These are phyloP conservation scores for Lotus japonicus DNA, from an alignment of 306 rosid species.

Conservation along the genomic window DNA sequence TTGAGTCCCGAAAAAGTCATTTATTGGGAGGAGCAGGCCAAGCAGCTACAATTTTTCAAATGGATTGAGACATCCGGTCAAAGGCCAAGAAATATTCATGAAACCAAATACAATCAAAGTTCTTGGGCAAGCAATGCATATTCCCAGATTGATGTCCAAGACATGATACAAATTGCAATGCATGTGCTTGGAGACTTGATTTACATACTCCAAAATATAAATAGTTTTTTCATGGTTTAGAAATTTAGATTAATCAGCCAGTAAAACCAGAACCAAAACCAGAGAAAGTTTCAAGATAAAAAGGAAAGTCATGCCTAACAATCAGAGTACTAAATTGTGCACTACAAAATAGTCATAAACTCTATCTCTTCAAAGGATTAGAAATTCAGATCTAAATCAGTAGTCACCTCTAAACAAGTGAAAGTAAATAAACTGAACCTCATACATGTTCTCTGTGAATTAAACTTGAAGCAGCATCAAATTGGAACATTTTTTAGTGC, in stretches of 20 bases:
- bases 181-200: too few species aligned
- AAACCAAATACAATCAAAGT: neutral
- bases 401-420: constrained; percentile 9
- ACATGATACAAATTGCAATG: neutral
- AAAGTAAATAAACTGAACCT: constrained; percentile 6
- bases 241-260: neutral
- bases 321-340: too few species aligned
- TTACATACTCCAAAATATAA: neutral
- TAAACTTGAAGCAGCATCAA: neutral
- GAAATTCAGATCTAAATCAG: neutral
- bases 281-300: neutral
- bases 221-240: constrained; percentile 2
- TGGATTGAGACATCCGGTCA: too few species aligned
- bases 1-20: too few species aligned
- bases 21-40: too few species aligned
- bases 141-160: neutral
- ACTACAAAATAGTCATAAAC: constrained; percentile 4
- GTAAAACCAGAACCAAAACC: neutral
- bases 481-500: constrained; percentile 30
- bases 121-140: neutral
- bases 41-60: too few species aligned
- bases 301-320: neutral
- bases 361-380: constrained; percentile 16
- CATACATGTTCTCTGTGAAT: neutral
- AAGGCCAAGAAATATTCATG: too few species aligned